Evolutionary conservation across 78 protist genomes (phyloP).

Genomic region (Anaeramoeba flamelloides): DNA sequence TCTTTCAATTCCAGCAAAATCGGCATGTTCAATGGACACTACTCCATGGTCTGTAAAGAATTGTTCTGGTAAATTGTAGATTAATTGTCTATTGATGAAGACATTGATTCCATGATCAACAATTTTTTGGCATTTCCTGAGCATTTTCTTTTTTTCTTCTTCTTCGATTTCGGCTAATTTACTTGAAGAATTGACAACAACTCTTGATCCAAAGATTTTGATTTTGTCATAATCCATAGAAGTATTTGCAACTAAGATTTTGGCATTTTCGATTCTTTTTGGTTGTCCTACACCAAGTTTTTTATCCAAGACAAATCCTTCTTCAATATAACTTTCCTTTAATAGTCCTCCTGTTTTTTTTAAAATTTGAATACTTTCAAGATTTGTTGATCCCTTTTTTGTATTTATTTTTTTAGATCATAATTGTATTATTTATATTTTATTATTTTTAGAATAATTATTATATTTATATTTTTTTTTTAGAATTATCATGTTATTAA

Average conservation of each 20-base stretch:
- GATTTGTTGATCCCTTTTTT: conserved; percentile 12
- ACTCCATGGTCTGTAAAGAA: conserved; percentile 54
- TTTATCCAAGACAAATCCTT: conserved; percentile 90
- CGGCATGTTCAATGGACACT: conserved; percentile 90
- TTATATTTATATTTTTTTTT: no score
- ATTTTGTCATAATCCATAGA: conserved; percentile 99
- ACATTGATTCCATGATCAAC: conserved; percentile 60
- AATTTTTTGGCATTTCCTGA: conserved; percentile 64
- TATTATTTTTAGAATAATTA: no score
- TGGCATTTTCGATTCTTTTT: conserved; percentile 64
- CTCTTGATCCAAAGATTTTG: conserved; percentile 93
- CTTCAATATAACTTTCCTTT: conserved; percentile 80
- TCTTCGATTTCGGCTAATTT: conserved; percentile 80
- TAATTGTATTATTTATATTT: no score
- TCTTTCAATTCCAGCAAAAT: conserved; percentile 94
- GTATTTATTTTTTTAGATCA: no score
- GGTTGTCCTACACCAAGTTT: conserved; percentile 91
- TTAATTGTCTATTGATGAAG: conserved; percentile 94
- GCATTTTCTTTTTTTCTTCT: conserved; percentile 72
- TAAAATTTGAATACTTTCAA: conserved; percentile 80
- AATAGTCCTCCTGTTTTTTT: conserved; percentile 81
- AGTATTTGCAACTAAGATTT: conserved; percentile 91
- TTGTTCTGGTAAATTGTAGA: conserved; percentile 95
- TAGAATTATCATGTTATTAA: no score
- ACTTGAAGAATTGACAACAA: no score